Percentiles rank a stretch among this genome's conserved stretches.
phyloP scores from a whole-genome alignment of 257 asterid species.

The Gentiana macrophylla region DNA sequence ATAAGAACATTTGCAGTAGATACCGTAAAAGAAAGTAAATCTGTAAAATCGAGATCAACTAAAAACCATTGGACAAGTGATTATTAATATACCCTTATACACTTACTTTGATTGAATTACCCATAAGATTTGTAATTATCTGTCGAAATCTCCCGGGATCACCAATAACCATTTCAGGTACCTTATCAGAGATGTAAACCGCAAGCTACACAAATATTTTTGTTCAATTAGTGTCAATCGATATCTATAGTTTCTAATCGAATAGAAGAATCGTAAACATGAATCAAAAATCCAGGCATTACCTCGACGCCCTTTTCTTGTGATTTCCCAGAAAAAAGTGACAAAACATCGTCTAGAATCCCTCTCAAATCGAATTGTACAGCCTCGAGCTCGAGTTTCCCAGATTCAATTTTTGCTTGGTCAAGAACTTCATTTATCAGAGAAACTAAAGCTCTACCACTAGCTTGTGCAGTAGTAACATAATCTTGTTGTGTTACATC shows the following conservation, averaged over 20 bases:
- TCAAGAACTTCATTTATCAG: conserved; percentile 91
- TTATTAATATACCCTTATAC: background rate
- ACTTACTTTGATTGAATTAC: conserved; percentile 96
- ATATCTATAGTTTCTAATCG: conserved; percentile 8
- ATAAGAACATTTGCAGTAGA: background rate
- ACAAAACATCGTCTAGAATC: conserved; percentile 38
- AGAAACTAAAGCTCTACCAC: conserved; percentile 97
- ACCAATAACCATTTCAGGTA: conserved; percentile 68
- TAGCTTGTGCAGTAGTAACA: conserved; percentile 90
- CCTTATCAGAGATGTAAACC: conserved; percentile 67
- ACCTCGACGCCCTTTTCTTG: conserved; percentile 94
- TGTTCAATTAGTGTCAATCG: background rate
- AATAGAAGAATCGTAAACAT: conserved; percentile 10
- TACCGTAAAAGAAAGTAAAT: too few relatives aligned
- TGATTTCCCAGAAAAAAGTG: conserved; percentile 75
- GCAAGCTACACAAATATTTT: conserved; percentile 61
- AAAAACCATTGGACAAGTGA: too few relatives aligned
- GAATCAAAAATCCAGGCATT: background rate
- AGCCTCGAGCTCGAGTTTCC: conserved; percentile 94
- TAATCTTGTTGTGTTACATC: conserved; percentile 96
- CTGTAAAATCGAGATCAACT: too few relatives aligned
- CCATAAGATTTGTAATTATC: conserved; percentile 76
- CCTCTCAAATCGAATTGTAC: conserved; percentile 33
- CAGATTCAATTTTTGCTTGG: conserved; percentile 94
- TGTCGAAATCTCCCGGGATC: conserved; percentile 96